Evolutionary conservation across 768 basidiomycete genomes (phyloP), one percentile per base, ranked within the genome.

Genomic region (Sporobolomyces phaffii): DNA sequence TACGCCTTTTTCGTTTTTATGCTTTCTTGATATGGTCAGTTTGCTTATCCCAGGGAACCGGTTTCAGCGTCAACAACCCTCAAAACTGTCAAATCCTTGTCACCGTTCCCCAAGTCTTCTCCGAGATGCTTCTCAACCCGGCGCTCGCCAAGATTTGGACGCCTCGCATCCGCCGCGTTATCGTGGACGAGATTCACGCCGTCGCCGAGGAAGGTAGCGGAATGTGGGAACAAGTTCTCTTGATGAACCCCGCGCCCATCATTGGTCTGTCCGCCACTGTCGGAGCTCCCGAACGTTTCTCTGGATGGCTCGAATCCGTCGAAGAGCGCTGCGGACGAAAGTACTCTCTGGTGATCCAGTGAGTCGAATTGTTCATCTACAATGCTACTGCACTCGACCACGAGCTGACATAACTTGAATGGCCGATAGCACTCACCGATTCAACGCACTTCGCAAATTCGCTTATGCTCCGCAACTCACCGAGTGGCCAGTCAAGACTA

Each of bases 221-320:
- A 1, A 83, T 87, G 3, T 88, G 87, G 87, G 86, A 88, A 70
- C 84, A 87, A n/a, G 78, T 88, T 11, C 76, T 88, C 8, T 77
- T 88, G 18, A 83, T 86, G 13, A 85, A 86, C 24, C 87, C 69
- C 38, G 69, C 86, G 69, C 87, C 87, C 2, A 80, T 88, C 67
- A 87, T 88, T 69, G 87, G 86, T 26, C 79, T 88, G 28, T 87
- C 86, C 11, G 87, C 87, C 1, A 88, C 87, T 0, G 81, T 88
- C 34, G 87, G 87, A 24, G 78, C 81, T 0, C 86, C 87, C 0
- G 82, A 86, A 51, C 77, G 78, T 22, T 88, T 88, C 77, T 87
- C 85, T 68, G 66, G 77, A 5, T 88, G 87, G 87, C 82, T 88
- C 1, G 78, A 78, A 58, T 81, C 82, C 2, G 83, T 88, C 20